Evolutionary conservation across 805 yeast species (phyloP), one percentile per base, ranked within the genome.

Genomic region (Pichia deserticola): DNA sequence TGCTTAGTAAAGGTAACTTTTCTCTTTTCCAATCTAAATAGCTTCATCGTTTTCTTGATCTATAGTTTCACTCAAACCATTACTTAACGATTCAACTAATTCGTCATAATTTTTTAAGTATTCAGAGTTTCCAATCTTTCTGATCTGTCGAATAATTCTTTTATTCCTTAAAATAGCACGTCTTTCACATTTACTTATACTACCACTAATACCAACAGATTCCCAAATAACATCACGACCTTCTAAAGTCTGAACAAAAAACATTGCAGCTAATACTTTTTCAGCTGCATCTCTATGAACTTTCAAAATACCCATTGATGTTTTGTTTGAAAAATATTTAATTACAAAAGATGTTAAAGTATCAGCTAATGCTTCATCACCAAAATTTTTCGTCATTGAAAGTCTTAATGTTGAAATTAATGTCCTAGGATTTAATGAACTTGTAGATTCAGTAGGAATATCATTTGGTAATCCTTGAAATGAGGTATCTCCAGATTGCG

Each of bases 221-320:
- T 82, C 72, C 13, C 89, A 64, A 10, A 84, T 74, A 5, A 81
- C 76, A 7, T 68, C 66, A 33, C 60, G 60, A 27, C 75, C 79
- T 15, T 74, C 81, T 3, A 89, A 58, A 32, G 68, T 67, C 38
- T 71, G 71, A 10, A 84, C 76, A 44, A 82, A 63, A 1, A 80
- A 69, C 52, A 92, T 63, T 0, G 96, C 87, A 0, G 84, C 87
- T 50, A 87, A 70, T 1, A 88, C 77, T 4, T 77, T 57, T 41
- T 82, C 78, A 45, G 72, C 76, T 50, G 81, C 80, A 42, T 78
- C 85, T 50, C 95, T 65, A 8, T 83, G 76, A 50, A 92, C 86
- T 53, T 96, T 73, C 20, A 92, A 59, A 5, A 90, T 90, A 0
- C 97, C 97, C 0, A 89, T 82, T 0, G 89, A 81, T 0, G 97